Conservation (phyloP, 305 asterid genomes). For the Striga hermonthica region DNA sequence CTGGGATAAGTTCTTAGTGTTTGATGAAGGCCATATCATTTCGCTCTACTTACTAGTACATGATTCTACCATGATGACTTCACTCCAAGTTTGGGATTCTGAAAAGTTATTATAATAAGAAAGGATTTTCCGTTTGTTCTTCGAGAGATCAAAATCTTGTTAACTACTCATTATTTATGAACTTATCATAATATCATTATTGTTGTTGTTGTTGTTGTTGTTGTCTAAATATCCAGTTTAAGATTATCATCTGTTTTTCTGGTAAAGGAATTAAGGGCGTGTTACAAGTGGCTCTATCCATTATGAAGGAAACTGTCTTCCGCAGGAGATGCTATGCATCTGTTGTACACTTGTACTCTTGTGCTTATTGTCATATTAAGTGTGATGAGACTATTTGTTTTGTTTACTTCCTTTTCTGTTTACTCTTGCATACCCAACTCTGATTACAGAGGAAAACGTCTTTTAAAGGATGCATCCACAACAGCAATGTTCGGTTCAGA, state of each 20-base stretch:
- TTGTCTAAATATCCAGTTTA: too few relatives aligned
- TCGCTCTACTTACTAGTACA: not conserved
- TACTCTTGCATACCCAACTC: too few relatives aligned
- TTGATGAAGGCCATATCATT: not conserved
- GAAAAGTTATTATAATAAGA: not conserved
- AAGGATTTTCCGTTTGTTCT: not conserved
- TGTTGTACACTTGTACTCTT: conserved; percentile 5
- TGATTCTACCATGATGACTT: not conserved
- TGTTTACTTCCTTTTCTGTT: too few relatives aligned
- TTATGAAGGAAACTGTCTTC: too few relatives aligned
- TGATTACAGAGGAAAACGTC: conserved; percentile 48
- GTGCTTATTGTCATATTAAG: conserved; percentile 15
- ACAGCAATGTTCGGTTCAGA: conserved; percentile 33
- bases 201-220: too few relatives aligned
- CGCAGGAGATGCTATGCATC: not conserved
- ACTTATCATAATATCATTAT: too few relatives aligned
- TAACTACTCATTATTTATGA: too few relatives aligned
- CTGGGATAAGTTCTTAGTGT: not conserved
- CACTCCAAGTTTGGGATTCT: conserved; percentile 1
- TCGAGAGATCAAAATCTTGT: too few relatives aligned
- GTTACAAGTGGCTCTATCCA: too few relatives aligned
- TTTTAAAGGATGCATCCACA: conserved; percentile 29
- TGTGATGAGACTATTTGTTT: not conserved
- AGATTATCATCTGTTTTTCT: too few relatives aligned
- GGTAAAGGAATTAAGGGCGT: too few relatives aligned